Base-by-base conservation (phyloP, 139 green algal genomes). In the Deuterostichococcus epilithicus region DNA sequence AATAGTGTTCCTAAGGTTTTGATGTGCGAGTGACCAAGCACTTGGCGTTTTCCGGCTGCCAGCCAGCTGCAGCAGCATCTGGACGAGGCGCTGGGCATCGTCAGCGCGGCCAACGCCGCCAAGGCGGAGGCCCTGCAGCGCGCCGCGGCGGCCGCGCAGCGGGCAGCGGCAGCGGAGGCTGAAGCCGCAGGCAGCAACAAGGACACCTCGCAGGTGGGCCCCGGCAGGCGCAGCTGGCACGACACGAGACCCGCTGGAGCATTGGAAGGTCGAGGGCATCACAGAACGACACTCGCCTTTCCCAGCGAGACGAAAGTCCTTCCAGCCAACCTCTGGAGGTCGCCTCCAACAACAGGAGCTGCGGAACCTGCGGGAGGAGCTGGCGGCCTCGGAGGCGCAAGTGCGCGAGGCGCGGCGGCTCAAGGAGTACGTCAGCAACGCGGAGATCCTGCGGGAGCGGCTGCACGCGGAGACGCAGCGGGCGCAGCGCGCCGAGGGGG, bases 1-100 rank as follows among this genome's bases (percentile, higher is more conserved):
- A 60, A 60, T 13, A 60, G 45, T 18, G 18, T 18, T 26, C 45
- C 13, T 60, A 13, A 60, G 45, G 45, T 60, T 37, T n/a, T 76
- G n/a, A 42, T n/a, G 35, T n/a, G 45, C 72, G 32, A 58, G 30
- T 68, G 30, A 5, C 42, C 10, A 39, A 76, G 72, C 72, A 76
- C 42, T 33, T 67, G 28, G 42, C 44, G 13, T 30, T 44, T 68
- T 47, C 42, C 3, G 13, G 39, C 5, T 30, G 39, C 5, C 32
- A 72, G 59, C 35, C 35, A 72, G 63, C 63, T 78, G 28, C 32
- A 78, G 73, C 59, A 71, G 25, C 52, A 78, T 58, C 73, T 78
- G 4, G 59, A 44, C 25, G 73, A 72, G n/a, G 73, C 52, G 28
- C 23, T 39, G 52, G 18, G 3, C 13, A 63, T 63, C 13, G 52